Evolutionary conservation across 1,139 yeast genomes (phyloP).

Genomic region (Taphrina flavorubra): DNA sequence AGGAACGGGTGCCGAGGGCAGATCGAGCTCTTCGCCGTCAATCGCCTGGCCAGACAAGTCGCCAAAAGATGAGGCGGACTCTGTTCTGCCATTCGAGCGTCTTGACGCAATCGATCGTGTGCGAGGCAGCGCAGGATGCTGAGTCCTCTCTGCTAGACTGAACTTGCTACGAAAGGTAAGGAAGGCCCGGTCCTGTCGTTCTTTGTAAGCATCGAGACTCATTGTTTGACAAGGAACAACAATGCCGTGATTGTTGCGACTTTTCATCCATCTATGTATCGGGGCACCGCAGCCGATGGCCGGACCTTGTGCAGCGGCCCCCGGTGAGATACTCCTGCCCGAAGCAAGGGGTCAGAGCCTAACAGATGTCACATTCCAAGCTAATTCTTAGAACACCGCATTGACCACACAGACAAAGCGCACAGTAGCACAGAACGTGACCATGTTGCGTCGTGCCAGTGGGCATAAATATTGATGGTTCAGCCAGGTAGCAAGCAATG

Average conservation of each 20-base stretch:
- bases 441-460: no score
- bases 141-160: background rate
- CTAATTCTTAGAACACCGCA: background rate
- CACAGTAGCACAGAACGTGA: background rate
- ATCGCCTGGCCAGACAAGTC: constrained; percentile 1
- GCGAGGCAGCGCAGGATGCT: background rate
- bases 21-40: constrained; percentile 4
- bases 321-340: background rate
- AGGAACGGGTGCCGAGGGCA: background rate
- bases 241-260: constrained; percentile 10
- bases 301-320: background rate
- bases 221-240: constrained; percentile 4
- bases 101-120: background rate
- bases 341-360: constrained; percentile 4
- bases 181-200: constrained; percentile 25
- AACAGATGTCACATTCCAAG: constrained; percentile 10
- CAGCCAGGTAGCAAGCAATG: no score
- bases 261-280: constrained; percentile 6
- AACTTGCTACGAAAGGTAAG: constrained; percentile 34
- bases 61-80: constrained; percentile 14
- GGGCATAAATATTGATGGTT: no score
- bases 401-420: background rate
- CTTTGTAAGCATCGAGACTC: constrained; percentile 38
- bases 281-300: background rate
- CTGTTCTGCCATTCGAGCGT: background rate